Percentiles rank a stretch among this genome's conserved stretches.
phyloP scores from a whole-genome alignment of 345 rosid genomes.

The Camelina hispida region DNA sequence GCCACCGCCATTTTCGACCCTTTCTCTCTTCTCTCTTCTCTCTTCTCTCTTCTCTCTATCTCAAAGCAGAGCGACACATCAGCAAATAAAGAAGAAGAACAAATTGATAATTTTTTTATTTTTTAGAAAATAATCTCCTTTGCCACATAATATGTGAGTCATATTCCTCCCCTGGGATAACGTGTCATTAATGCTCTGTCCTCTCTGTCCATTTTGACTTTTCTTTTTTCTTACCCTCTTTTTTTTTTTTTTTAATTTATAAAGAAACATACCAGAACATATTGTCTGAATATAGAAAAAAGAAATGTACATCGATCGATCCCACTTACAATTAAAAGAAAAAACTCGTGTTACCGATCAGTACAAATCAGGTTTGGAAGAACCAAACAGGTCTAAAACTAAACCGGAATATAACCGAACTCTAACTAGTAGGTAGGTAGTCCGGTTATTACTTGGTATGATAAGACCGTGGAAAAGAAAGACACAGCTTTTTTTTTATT shows the following conservation, averaged over 20 bases:
- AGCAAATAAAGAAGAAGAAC: not conserved
- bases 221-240: too few species aligned
- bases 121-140: not conserved
- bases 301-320: constrained; percentile 12
- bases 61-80: constrained; percentile 32
- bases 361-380: constrained; percentile 38
- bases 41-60: constrained; percentile 4
- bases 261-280: not conserved
- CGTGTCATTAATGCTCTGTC: constrained; percentile 32
- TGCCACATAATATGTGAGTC: constrained; percentile 41
- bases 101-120: not conserved
- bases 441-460: constrained; percentile 16
- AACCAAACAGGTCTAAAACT: constrained; percentile 36
- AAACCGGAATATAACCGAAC: constrained; percentile 15
- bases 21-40: not conserved
- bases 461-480: constrained; percentile 27
- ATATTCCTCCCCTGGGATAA: constrained; percentile 31
- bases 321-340: constrained; percentile 18
- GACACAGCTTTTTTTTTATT: constrained; percentile 19
- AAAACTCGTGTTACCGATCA: constrained; percentile 17
- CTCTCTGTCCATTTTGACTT: not conserved
- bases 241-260: too few species aligned
- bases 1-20: constrained; percentile 51
- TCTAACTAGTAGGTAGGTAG: not conserved
- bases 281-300: not conserved